Evolutionary conservation across 2,329 filamentous ascomycete genomes (phyloP), one percentile per base, ranked within the genome.

Genomic region (Monosporascus cannonballus): DNA sequence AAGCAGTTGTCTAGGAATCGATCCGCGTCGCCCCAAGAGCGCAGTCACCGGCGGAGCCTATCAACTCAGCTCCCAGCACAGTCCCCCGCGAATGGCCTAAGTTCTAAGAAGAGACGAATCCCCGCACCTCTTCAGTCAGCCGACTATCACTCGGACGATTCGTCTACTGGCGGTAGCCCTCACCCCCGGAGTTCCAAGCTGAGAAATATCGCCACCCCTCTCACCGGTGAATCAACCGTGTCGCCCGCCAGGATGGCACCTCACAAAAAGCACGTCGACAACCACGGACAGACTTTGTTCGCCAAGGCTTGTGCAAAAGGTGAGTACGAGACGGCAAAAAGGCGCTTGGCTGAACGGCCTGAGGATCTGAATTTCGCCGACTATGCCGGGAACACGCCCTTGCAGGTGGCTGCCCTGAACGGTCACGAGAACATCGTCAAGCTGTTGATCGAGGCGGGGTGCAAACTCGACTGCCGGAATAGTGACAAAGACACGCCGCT

Each of bases 361-460:
- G 89, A 95, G 56, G 91, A 97, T 69, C 71, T 97, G 51, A 89
- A 99, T 61, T 81, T 92, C 53, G 84, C 89, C 24, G 94, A 99
- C 66, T 95, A 96, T 67, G 94, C 94, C 15, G 90, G 90, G n/a
- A 97, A 97, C 64, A 95, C 93, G 1, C 94, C 94, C 24, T 76
- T 99, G 36, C 94, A 99, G 69, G 94, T 96, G 59, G 93, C 94
- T 36, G 85, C 92, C 34, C 78, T 99, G 53, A 87, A 94, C 64
- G 94, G 94, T 6, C 89, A 86, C 67, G 85, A 86, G 34, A 83
- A 94, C 51, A 92, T 97, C 52, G 94, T 97, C 39, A 85, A 89
- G 66, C 87, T 96, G 50, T 74, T 99, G 39, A 84, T 99, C 56
- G 83, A 89, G 8, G 86, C 90, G 56, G 89, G 90, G 36, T 96